A percentile compares a stretch with the other conserved stretches of the same genome.
Conservation (phyloP, 768 basidiomycete species). For the Agrocybe chaxingu region DNA sequence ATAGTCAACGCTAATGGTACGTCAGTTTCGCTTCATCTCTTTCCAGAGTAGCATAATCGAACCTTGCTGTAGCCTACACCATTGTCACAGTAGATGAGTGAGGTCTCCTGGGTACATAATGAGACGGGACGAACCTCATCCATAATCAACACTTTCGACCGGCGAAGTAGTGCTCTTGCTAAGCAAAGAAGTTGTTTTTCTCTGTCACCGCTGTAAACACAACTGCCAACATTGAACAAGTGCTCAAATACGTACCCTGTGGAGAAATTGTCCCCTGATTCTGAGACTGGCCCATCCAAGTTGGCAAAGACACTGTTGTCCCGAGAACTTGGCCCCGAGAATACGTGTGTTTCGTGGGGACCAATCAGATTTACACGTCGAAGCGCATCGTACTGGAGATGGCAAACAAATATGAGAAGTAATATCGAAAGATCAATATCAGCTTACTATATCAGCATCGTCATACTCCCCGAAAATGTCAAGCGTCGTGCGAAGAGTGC, state of each 20-base stretch:
- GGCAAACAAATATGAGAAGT: not conserved
- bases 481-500: slow-evolving; percentile 73
- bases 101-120: too few species aligned
- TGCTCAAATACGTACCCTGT: slow-evolving; percentile 33
- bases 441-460: slow-evolving; percentile 73
- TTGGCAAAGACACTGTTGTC: slow-evolving; percentile 14
- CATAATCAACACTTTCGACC: slow-evolving; percentile 76
- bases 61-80: slow-evolving; percentile 20
- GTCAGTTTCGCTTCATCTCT: not conserved
- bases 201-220: slow-evolving; percentile 2
- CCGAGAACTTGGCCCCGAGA: not conserved
- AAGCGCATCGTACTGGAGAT: slow-evolving; percentile 14
- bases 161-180: slow-evolving; percentile 78
- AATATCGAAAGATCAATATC: not conserved
- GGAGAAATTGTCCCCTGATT: slow-evolving; percentile 78
- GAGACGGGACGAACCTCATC: slow-evolving; percentile 51
- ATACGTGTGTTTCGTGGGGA: slow-evolving; percentile 7
- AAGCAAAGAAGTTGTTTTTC: slow-evolving; percentile 85
- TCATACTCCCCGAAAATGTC: slow-evolving; percentile 88
- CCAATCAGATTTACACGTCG: slow-evolving; percentile 14
- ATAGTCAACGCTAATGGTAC: slow-evolving; percentile 57
- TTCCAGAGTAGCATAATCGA: not conserved
- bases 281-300: slow-evolving; percentile 59
- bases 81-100: not conserved
- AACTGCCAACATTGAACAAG: too few species aligned